phyloP scores from a whole-genome alignment of 768 basidiomycete species.

The Gyrodon lividus region DNA sequence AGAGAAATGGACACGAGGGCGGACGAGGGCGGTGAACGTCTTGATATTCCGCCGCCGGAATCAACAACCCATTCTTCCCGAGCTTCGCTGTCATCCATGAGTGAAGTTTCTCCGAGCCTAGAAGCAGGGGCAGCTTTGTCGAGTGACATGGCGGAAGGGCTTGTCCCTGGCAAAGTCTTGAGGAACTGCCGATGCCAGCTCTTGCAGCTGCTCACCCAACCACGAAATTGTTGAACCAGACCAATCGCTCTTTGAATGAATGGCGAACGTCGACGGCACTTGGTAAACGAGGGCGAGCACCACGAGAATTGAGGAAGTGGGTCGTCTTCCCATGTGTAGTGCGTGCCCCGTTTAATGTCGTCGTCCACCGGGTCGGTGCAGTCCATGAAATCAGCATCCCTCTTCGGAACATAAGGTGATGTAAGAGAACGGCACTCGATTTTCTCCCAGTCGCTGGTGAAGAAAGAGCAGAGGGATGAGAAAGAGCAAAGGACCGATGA shows the following conservation, averaged over 20 bases:
- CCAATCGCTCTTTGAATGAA: not conserved
- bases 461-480: not conserved
- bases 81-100: not conserved
- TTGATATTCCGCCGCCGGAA: not conserved
- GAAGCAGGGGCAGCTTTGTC: not conserved
- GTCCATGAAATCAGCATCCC: not conserved
- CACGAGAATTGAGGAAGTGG: conserved; percentile 6
- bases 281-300: not conserved
- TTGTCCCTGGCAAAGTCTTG: not conserved
- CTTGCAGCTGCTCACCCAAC: not conserved
- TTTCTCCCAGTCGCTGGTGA: conserved; percentile 6
- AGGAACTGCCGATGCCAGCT: not conserved
- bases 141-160: not conserved
- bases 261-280: not conserved
- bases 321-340: not conserved
- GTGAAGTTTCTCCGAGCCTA: not conserved
- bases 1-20: not conserved
- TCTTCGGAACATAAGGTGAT: not conserved
- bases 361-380: not conserved
- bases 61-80: not conserved
- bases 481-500: not conserved
- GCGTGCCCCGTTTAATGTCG: not conserved
- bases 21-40: not conserved
- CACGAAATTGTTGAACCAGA: not conserved
- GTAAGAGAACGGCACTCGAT: conserved; percentile 1